Evolutionary conservation across 148 eudicot genomes (phyloP), one percentile per base, ranked within the genome.

Genomic region (Chenopodium suecicum): DNA sequence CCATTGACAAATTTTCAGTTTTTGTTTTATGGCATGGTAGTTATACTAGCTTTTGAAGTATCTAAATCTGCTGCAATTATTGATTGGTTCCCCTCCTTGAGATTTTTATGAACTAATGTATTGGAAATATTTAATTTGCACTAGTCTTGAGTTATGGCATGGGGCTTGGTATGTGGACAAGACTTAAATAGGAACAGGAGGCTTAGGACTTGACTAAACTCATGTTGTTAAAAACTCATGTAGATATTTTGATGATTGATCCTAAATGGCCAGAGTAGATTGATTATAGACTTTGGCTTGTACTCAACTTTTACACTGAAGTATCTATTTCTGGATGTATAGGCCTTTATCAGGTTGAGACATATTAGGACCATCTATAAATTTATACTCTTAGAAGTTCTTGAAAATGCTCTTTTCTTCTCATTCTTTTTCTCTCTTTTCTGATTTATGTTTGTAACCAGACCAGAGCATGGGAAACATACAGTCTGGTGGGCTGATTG

Each of bases 401-500:
- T 34, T 13, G 19, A 47, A 65, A 32, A 3, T 48, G 13, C 20
- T 75, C 70, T 11, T 44, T 74, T 31, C 64, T 74, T 31, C 41
- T 27, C 37, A 2, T 19, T 34, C 48, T 46, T 65, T 79, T 4
- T 29, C 37, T 58, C 60, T 22, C 46, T 29, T 46, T 62, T 46
- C 54, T 72, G 25, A 52, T 76, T 70, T 56, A 70, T 71, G 58
- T 66, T 74, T 54, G 80, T 79, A 66, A 65, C 75, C 80, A 88
- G 91, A 71, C 74, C 83, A 84, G 64, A 81, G 80, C 54, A 81
- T 70, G 80, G 86, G 71, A 27, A 80, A 83, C n/a, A 72, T 75
- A 58, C 75, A 54, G 74, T 79, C 83, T 85, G 91, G 76, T 62
- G 87, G 88, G 62, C 85, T 95, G 58, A 60, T 87, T 66, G 91